Percentiles rank a stretch among this genome's conserved stretches.
Conservation (phyloP, 176 grass and related monocot genomes). For the Saccharum spontaneum region DNA sequence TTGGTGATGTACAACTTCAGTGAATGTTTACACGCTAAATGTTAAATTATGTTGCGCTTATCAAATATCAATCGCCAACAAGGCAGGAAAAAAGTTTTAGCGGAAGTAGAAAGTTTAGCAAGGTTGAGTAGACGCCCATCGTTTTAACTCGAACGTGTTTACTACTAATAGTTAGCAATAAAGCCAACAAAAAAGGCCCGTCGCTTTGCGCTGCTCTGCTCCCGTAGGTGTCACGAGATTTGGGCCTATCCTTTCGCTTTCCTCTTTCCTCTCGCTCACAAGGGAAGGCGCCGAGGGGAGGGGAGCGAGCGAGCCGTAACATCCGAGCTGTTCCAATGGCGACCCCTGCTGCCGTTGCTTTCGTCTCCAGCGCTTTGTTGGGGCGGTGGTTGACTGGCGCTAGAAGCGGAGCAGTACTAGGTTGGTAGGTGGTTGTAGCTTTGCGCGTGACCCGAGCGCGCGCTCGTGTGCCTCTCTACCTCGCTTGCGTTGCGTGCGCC, state of each 20-base stretch:
- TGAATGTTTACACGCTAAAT: not conserved
- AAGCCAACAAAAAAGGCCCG: conserved; percentile 13
- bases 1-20: no score
- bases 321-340: conserved; percentile 39
- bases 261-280: not conserved
- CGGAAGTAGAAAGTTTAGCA: no score
- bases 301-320: conserved; percentile 1
- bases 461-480: not conserved
- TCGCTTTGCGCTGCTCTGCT: conserved; percentile 31
- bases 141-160: no score
- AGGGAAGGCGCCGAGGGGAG: not conserved
- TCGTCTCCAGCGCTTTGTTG: conserved; percentile 13
- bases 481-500: conserved; percentile 21
- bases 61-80: no score
- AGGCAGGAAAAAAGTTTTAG: no score
- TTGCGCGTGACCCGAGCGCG: conserved; percentile 8
- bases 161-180: no score
- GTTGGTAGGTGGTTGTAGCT: conserved; percentile 22
- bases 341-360: conserved; percentile 6
- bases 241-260: not conserved
- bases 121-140: no score
- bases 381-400: not conserved
- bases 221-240: conserved; percentile 32
- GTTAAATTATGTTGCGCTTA: not conserved
- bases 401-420: not conserved